Evolutionary conservation across 495 filamentous ascomycete genomes (phyloP).

Genomic region (Xylaria telfairii): DNA sequence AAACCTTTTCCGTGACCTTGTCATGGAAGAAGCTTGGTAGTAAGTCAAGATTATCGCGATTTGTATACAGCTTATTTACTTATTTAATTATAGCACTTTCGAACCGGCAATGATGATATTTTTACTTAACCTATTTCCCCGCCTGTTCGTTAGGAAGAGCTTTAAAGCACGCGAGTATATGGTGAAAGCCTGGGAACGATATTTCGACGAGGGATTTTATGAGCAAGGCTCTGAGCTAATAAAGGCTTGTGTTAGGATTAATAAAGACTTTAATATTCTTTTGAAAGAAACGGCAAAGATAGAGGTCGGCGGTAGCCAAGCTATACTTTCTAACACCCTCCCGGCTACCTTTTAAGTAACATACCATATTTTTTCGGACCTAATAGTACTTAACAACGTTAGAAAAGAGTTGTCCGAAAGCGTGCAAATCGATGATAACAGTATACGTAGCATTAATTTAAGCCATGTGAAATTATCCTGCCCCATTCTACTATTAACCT

Average conservation of each 20-base stretch:
- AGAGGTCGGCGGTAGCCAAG: slow-evolving; percentile 27
- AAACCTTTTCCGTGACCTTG: slow-evolving; percentile 37
- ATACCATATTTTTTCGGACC: slow-evolving; percentile 29
- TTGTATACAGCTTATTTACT: not conserved
- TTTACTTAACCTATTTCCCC: slow-evolving; percentile 26
- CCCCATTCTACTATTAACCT: slow-evolving; percentile 28
- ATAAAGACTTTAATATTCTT: slow-evolving; percentile 24
- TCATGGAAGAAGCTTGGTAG: slow-evolving; percentile 29
- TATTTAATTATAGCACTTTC: not conserved
- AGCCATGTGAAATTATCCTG: slow-evolving; percentile 21
- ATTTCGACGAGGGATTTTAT: slow-evolving; percentile 27
- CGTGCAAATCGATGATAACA: not conserved
- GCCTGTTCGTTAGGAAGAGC: slow-evolving; percentile 27
- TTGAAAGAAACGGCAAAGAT: slow-evolving; percentile 20
- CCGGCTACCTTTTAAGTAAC: slow-evolving; percentile 29
- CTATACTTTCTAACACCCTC: slow-evolving; percentile 22
- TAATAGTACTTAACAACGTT: slow-evolving; percentile 11
- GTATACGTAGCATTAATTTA: slow-evolving; percentile 7
- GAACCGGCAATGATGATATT: slow-evolving; percentile 34
- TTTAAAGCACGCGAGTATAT: slow-evolving; percentile 31
- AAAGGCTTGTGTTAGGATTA: slow-evolving; percentile 23
- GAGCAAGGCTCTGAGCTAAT: slow-evolving; percentile 27
- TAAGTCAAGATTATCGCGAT: slow-evolving; percentile 16
- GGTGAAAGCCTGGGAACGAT: slow-evolving; percentile 27
- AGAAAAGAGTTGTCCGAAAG: slow-evolving; percentile 26